Conservation (phyloP, 2,329 filamentous ascomycete genomes). For the Triangularia setosa region DNA sequence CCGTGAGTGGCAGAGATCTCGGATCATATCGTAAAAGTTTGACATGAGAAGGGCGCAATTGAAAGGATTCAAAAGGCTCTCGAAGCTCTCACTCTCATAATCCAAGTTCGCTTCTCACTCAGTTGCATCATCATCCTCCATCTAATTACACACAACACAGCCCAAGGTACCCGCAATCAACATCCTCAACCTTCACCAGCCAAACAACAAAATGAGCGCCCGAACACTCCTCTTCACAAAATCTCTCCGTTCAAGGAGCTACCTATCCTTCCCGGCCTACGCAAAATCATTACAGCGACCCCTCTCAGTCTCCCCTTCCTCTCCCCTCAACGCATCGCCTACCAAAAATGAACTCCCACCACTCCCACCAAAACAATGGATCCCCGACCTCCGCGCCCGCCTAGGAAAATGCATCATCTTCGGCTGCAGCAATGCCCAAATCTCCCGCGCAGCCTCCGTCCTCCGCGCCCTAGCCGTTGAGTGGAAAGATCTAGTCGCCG, state of each 20-base stretch:
- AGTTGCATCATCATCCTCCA: neutral
- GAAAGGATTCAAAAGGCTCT: neutral
- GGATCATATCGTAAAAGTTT: neutral
- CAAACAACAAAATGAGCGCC: neutral
- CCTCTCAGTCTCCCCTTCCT: constrained; percentile 15
- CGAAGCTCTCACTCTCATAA: neutral
- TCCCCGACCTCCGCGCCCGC: constrained; percentile 61
- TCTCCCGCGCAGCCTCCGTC: constrained; percentile 55
- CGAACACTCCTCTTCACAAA: neutral
- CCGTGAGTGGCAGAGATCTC: neutral
- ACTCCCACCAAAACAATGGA: constrained; percentile 58
- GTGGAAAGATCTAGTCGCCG: constrained; percentile 70
- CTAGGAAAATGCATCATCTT: constrained; percentile 74
- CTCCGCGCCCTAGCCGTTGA: constrained; percentile 56
- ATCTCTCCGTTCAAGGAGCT: neutral
- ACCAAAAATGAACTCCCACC: constrained; percentile 13
- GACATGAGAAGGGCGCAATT: neutral
- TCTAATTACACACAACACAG: neutral
- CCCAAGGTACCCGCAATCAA: neutral
- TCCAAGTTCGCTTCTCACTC: neutral
- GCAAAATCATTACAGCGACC: constrained; percentile 1
- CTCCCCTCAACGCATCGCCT: constrained; percentile 3
- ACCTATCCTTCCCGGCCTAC: neutral
- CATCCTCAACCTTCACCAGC: neutral
- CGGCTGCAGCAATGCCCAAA: constrained; percentile 58